Conservation (phyloP, 176 grass and related monocot species). For the Paspalum notatum region DNA sequence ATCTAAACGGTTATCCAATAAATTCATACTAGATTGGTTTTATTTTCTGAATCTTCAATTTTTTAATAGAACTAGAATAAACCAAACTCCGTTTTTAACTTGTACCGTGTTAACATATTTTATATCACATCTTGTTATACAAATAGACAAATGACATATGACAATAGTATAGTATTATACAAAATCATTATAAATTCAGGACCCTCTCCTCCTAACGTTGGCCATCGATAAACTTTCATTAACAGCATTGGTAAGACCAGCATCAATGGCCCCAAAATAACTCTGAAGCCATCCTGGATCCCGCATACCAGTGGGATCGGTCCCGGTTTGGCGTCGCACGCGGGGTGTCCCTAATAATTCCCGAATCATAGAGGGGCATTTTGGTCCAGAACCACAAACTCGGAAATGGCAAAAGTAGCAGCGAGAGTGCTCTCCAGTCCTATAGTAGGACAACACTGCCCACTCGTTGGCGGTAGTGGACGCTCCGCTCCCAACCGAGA, state of each 20-base stretch:
- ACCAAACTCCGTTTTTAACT: too few species aligned
- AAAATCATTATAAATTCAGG: too few species aligned
- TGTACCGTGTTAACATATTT: too few species aligned
- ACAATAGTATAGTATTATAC: too few species aligned
- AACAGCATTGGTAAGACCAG: neutral
- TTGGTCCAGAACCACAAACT: constrained; percentile 24
- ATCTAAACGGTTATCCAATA: too few species aligned
- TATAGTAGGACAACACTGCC: constrained; percentile 9
- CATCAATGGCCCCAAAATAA: too few species aligned
- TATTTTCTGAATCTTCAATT: too few species aligned
- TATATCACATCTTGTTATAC: too few species aligned
- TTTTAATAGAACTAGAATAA: too few species aligned
- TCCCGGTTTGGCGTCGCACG: neutral
- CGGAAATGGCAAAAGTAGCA: constrained; percentile 49
- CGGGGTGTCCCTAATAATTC: constrained; percentile 31
- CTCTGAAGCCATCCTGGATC: neutral
- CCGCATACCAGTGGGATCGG: neutral
- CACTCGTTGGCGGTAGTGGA: constrained; percentile 35
- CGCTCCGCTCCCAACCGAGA: constrained; percentile 42
- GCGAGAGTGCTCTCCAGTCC: constrained; percentile 27
- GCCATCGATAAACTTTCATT: neutral
- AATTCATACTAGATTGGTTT: too few species aligned
- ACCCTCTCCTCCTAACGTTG: neutral
- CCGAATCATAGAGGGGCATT: constrained; percentile 43
- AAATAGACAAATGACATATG: too few species aligned